Evolutionary conservation across 108 stramenopile species (phyloP), one percentile per base, ranked within the genome.

Genomic region (Cyclotella choctawhatcheeana): DNA sequence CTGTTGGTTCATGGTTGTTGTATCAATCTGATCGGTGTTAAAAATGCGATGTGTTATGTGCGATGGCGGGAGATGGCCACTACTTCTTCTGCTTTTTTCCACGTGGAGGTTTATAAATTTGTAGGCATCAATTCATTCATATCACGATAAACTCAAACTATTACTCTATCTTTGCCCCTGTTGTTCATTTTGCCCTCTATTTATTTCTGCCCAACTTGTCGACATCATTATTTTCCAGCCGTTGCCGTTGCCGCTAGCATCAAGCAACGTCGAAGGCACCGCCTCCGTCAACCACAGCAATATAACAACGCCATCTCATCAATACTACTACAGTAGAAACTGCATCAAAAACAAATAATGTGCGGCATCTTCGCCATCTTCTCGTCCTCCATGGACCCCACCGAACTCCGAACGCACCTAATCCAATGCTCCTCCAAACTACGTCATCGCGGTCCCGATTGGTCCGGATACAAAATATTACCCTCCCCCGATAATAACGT

Each of bases 351-450:
- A 40, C 51, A 25, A 18, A 27, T 34, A 35, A 97, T 97, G 97
- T 97, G 98, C 73, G 98, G 98, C 54, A 99, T 99, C 71, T 93
- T 97, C 71, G 95, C 96, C 69, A 97, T 99, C 81, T 97, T 99
- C 83, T 86, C 88, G 59, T 96, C 95, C 29, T 82, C 91, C 55
- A 84, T 97, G 25, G 70, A 93, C 27, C 84, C 93, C 67, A 73
- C 77, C 7, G 95, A 93, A 20, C 91, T 97, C 17, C 94, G 98
- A 6, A 83, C 83, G 51, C 86, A 92, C 70, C 82, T 98, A 31
- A 97, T 99, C 63, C 61, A 83, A 54, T 96, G 97, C 84, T 93
- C 96, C 20, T 89, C 91, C 47, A 73, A 79, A 25, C 81, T 97
- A 24, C 92, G 98, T 53, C 98, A 99, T 79, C 93, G 98, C 43